These are phyloP conservation scores for Floccularia luteovirens DNA, from an alignment of 768 basidiomycete species.

Conservation along the genomic window DNA sequence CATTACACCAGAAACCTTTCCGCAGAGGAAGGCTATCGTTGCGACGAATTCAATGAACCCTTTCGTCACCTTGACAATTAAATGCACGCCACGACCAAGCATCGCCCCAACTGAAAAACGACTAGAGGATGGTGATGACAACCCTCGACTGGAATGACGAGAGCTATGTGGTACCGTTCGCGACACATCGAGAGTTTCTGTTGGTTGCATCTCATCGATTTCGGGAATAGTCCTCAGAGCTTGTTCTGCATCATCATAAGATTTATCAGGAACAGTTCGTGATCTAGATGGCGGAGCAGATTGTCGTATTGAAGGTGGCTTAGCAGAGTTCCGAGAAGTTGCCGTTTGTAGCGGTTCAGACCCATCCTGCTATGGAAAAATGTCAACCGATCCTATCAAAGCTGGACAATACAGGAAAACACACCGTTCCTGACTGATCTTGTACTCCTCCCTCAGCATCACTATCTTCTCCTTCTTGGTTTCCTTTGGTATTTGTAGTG, in stretches of 20 bases:
- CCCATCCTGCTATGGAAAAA: constrained; percentile 15
- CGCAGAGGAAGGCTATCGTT: constrained; percentile 31
- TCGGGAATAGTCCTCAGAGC: constrained; percentile 61
- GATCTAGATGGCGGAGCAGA: constrained; percentile 26
- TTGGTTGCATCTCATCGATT: constrained; percentile 39
- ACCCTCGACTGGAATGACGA: too few relatives aligned
- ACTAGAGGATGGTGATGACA: too few relatives aligned
- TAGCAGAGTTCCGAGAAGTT: constrained; percentile 17
- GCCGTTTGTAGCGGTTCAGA: constrained; percentile 23
- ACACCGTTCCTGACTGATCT: constrained; percentile 26
- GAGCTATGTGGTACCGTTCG: not conserved
- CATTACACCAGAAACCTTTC: constrained; percentile 39
- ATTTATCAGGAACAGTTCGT: constrained; percentile 28
- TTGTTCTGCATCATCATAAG: constrained; percentile 36
- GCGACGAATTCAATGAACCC: constrained; percentile 22
- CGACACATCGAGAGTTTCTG: constrained; percentile 3
- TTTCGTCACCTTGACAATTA: constrained; percentile 14
- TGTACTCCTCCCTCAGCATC: constrained; percentile 39
- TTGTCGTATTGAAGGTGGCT: constrained; percentile 24
- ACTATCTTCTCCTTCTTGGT: constrained; percentile 44
- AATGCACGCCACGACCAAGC: constrained; percentile 31
- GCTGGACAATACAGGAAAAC: constrained; percentile 7
- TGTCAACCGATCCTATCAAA: constrained; percentile 5
- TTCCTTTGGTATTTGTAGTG: constrained; percentile 24
- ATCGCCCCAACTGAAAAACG: constrained; percentile 32